phyloP scores from a whole-genome alignment of 1,284 basidiomycete species.

The Moniliophthora roreri region DNA sequence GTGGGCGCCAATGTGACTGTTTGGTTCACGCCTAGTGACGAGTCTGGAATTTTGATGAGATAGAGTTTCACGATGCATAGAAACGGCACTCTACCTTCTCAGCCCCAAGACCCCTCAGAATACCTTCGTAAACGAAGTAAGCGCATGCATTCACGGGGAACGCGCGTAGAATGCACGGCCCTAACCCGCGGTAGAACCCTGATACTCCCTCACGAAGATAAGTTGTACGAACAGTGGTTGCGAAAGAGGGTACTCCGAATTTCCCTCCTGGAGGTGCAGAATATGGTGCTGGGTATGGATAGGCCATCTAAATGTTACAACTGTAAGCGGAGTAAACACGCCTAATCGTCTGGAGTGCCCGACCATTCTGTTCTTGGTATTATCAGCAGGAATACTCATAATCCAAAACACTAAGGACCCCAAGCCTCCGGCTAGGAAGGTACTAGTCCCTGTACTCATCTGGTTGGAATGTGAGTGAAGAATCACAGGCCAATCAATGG shows the following conservation, averaged over 20 bases:
- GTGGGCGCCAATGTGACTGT: background rate
- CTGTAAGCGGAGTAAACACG: background rate
- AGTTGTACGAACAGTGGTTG: conserved; percentile 47
- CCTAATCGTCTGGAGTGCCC: background rate
- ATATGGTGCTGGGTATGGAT: conserved; percentile 43
- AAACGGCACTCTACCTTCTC: conserved; percentile 48
- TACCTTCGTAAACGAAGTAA: conserved; percentile 69
- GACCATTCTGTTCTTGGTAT: conserved; percentile 57
- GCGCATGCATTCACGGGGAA: conserved; percentile 75
- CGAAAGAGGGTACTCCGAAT: conserved; percentile 43
- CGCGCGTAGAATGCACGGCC: conserved; percentile 62
- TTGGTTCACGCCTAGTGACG: conserved; percentile 10
- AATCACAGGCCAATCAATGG: background rate
- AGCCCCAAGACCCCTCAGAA: conserved; percentile 61
- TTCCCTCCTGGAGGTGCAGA: conserved; percentile 20
- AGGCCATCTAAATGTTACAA: conserved; percentile 40
- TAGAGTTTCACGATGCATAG: background rate
- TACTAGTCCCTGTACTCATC: conserved; percentile 63
- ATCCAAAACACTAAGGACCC: conserved; percentile 64
- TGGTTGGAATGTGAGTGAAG: conserved; percentile 24
- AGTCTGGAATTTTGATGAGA: background rate
- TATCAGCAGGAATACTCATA: conserved; percentile 75
- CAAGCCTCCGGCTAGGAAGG: conserved; percentile 71
- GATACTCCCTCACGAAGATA: conserved; percentile 46
- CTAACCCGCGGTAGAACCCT: conserved; percentile 65